Percentiles rank a stretch among this genome's conserved stretches.
Evolutionary conservation across 2,329 filamentous ascomycete genomes (phyloP).

Genomic region (Clarireedia sp.): DNA sequence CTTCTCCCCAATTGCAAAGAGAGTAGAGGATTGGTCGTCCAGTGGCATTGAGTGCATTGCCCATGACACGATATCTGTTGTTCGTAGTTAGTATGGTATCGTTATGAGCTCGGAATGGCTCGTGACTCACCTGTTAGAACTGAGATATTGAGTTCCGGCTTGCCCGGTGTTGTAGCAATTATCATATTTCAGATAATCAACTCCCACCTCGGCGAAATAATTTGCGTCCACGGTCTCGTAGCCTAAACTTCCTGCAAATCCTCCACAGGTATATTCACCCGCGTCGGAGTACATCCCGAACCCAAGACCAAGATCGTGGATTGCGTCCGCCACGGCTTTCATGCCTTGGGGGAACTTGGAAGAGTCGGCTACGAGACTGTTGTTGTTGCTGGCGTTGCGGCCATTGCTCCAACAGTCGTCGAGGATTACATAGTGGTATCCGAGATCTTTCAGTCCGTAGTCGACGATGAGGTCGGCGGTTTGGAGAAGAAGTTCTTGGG

Average conservation of each 20-base stretch:
- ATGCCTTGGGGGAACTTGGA: slow-evolving; percentile 42
- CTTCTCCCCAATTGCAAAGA: slow-evolving; percentile 42
- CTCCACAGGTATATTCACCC: slow-evolving; percentile 34
- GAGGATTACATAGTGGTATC: slow-evolving; percentile 48
- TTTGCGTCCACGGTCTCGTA: slow-evolving; percentile 45
- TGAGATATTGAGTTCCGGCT: slow-evolving; percentile 35
- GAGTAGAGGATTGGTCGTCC: slow-evolving; percentile 33
- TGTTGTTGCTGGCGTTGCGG: slow-evolving; percentile 33
- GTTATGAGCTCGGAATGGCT: neutral
- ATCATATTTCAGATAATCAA: slow-evolving; percentile 48
- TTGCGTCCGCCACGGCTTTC: slow-evolving; percentile 36
- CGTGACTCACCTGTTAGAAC: slow-evolving; percentile 32
- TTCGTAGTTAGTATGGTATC: neutral
- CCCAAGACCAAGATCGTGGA: slow-evolving; percentile 41
- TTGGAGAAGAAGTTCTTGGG: slow-evolving; percentile 40
- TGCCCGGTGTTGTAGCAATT: slow-evolving; percentile 49
- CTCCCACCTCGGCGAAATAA: slow-evolving; percentile 43
- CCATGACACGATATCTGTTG: slow-evolving; percentile 30
- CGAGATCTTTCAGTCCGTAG: slow-evolving; percentile 43
- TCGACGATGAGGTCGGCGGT: slow-evolving; percentile 41
- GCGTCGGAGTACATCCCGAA: slow-evolving; percentile 47
- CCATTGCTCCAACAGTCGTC: slow-evolving; percentile 47
- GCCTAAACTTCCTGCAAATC: slow-evolving; percentile 38
- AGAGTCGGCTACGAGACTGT: slow-evolving; percentile 34
- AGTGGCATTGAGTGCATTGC: slow-evolving; percentile 30